Conservation (phyloP, 495 filamentous ascomycete species). For the Daldinia vernicosa region DNA sequence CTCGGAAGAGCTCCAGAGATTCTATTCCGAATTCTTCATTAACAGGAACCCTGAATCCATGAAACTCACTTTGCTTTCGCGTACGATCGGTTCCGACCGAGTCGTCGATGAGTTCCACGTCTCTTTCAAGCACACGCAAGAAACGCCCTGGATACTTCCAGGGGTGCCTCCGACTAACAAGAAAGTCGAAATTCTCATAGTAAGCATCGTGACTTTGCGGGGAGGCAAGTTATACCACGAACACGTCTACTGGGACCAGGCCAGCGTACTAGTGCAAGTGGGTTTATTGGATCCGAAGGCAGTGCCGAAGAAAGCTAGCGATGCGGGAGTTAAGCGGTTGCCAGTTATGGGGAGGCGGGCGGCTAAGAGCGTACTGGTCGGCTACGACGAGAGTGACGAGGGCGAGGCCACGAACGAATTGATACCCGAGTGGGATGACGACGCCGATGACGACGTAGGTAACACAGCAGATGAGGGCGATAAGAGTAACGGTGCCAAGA, state of each 20-base stretch:
- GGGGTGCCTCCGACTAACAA: slow-evolving; percentile 68
- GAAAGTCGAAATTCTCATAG: slow-evolving; percentile 43
- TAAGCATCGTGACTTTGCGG: slow-evolving; percentile 63
- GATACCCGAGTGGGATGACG: slow-evolving; percentile 60
- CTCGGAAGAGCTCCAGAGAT: slow-evolving; percentile 66
- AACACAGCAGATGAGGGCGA: slow-evolving; percentile 8
- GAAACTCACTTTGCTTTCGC: slow-evolving; percentile 69
- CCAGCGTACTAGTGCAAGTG: slow-evolving; percentile 75
- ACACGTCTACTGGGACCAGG: slow-evolving; percentile 83
- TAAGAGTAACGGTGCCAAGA: not conserved
- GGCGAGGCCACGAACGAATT: slow-evolving; percentile 68
- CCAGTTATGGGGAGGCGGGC: slow-evolving; percentile 73
- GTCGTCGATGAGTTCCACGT: slow-evolving; percentile 57
- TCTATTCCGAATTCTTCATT: slow-evolving; percentile 75
- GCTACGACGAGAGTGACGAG: slow-evolving; percentile 59
- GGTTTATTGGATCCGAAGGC: slow-evolving; percentile 70
- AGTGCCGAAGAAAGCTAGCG: slow-evolving; percentile 57
- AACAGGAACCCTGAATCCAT: slow-evolving; percentile 67
- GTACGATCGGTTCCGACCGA: slow-evolving; percentile 61
- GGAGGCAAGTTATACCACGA: slow-evolving; percentile 72
- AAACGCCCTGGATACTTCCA: slow-evolving; percentile 78
- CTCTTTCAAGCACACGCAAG: slow-evolving; percentile 70
- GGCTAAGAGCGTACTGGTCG: slow-evolving; percentile 67
- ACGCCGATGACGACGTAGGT: slow-evolving; percentile 25
- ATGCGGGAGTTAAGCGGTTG: slow-evolving; percentile 55